Base-by-base conservation (phyloP, 768 basidiomycete species). In the Scleroderma citrinum region DNA sequence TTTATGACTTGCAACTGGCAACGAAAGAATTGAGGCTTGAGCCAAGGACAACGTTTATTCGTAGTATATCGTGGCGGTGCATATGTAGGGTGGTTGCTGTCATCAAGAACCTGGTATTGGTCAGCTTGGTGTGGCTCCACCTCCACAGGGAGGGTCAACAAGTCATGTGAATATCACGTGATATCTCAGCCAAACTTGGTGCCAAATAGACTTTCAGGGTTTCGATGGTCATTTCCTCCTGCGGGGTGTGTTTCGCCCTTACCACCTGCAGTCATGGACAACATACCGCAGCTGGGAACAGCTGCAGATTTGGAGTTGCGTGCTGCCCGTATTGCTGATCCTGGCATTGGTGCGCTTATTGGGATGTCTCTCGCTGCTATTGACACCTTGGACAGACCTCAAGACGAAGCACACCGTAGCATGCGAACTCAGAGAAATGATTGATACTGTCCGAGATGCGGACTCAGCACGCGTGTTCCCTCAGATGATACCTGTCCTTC, bases 371-470 rank as follows among this genome's bases (percentile, higher is more conserved):
- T 38, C 6, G 20, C 24, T 1, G 14, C 42, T 29, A 29, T 41
- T 49, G 45, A 32, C 47, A 46, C 45, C 20, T 21, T 44, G 32
- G 32, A 35, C 56, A 90, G 87, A 88, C 67, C 75, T 87, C 55
- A 79, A 80, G 50, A 79, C 78, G 3, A 88, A 87, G 66, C 77
- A 80, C 64, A 70, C 70, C 3, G 77, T 82, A n/a, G 85, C 86
- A 50, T 77, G 74, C 50, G 89, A 92, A 63, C 80, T 92, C 51
- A 77, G 87, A 49, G 88, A 92, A 63, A 79, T 83, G 71, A 74
- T 92, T 55, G 90, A 92, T 58, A 82, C 82, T 14, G 78, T 87
- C 35, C 76, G 85, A 48, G 90, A 92, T 52, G 71, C 78, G 16
- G 90, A 92, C 54, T 80, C 82, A 14, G 70, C 76, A 35, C 80